Percentiles rank a stretch among this genome's conserved stretches.
Conservation (phyloP, 768 basidiomycete genomes). For the Agaricus subrufescens region DNA sequence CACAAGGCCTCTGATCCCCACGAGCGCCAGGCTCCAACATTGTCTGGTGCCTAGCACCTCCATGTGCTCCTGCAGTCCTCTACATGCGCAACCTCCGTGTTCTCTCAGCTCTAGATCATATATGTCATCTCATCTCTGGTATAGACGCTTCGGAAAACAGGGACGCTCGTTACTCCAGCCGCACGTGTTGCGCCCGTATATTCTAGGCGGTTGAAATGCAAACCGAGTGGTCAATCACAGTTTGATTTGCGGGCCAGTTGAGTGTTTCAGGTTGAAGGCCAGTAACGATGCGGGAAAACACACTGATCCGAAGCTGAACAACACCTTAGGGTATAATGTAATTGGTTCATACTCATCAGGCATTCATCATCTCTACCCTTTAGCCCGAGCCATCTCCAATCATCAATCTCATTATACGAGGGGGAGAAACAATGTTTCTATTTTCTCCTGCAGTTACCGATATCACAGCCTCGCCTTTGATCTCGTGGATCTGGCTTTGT, state of each 20-base stretch:
- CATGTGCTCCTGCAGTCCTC: background rate
- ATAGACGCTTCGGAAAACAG: background rate
- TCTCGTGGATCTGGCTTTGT: constrained; percentile 3
- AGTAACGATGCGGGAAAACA: constrained; percentile 1
- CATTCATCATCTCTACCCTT: constrained; percentile 3
- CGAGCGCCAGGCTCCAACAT: background rate
- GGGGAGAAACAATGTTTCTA: background rate
- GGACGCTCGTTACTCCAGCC: background rate
- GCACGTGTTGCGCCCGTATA: background rate
- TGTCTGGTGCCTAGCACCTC: background rate
- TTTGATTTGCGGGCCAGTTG: background rate
- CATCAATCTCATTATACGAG: constrained; percentile 7
- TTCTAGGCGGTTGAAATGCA: background rate
- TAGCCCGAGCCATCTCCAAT: constrained; percentile 1
- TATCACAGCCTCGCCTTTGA: constrained; percentile 8
- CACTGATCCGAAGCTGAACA: constrained; percentile 2
- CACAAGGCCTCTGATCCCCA: background rate
- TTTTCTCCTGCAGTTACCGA: constrained; percentile 4
- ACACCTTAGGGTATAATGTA: background rate
- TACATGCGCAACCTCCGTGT: constrained; percentile 1
- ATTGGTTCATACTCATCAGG: background rate
- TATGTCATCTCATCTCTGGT: constrained; percentile 7
- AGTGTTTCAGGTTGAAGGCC: constrained; percentile 4
- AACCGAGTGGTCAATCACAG: background rate
- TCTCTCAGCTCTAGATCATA: constrained; percentile 5